Conservation (phyloP, 306 rosid species). For the Adenanthera pavonina region DNA sequence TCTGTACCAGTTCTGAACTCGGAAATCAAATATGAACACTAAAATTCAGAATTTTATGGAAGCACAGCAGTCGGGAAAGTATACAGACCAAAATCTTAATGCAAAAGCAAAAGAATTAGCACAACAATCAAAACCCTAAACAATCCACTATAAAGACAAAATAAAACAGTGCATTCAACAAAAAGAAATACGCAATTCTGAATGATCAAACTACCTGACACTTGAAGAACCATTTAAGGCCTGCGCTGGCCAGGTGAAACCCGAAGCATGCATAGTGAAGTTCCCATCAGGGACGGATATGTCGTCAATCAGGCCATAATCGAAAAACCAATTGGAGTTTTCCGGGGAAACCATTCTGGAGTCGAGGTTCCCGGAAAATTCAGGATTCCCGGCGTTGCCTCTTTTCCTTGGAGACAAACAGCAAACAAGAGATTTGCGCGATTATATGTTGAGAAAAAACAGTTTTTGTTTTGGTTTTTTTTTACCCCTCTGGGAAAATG, state of each 20-base stretch:
- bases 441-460: slow-evolving; percentile 8
- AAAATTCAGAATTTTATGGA: slow-evolving; percentile 6
- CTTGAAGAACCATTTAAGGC: slow-evolving; percentile 55
- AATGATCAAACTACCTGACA: slow-evolving; percentile 60
- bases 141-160: background rate
- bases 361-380: slow-evolving; percentile 45
- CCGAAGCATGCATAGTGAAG: slow-evolving; percentile 59
- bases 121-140: slow-evolving; percentile 38
- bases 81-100: background rate
- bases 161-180: background rate
- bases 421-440: slow-evolving; percentile 26
- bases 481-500: background rate
- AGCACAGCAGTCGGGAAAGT: slow-evolving; percentile 1
- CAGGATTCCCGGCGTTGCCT: slow-evolving; percentile 29
- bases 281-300: slow-evolving; percentile 62
- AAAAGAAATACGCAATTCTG: slow-evolving; percentile 10
- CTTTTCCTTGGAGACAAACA: slow-evolving; percentile 39
- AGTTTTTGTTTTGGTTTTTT: background rate
- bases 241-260: slow-evolving; percentile 69
- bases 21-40: slow-evolving; percentile 17
- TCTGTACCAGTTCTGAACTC: slow-evolving; percentile 1
- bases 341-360: slow-evolving; percentile 89
- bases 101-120: background rate
- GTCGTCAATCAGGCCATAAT: slow-evolving; percentile 79
- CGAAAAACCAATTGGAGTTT: slow-evolving; percentile 83